These are phyloP conservation scores for Aspergillus sp. DNA, from an alignment of 2,329 filamentous ascomycete genomes.

Conservation along the genomic window DNA sequence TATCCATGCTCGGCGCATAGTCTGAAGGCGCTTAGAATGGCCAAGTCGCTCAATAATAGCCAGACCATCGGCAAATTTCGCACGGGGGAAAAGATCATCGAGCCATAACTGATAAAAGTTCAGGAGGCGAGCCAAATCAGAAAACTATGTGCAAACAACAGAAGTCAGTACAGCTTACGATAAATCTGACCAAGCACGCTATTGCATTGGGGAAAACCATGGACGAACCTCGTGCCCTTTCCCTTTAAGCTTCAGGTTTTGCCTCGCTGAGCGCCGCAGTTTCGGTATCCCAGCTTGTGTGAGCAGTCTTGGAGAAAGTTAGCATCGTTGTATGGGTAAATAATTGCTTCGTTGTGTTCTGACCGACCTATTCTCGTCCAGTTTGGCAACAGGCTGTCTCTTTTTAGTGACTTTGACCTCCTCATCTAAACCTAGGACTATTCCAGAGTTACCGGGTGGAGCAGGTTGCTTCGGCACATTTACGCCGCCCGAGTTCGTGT, in stretches of 20 bases:
- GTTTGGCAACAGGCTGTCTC: slow-evolving; percentile 74
- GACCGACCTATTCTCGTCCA: slow-evolving; percentile 73
- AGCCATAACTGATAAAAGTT: slow-evolving; percentile 96
- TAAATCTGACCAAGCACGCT: neutral
- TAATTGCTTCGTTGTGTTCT: neutral
- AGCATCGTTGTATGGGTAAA: neutral
- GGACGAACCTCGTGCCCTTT: slow-evolving; percentile 80
- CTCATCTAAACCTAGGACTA: slow-evolving; percentile 75
- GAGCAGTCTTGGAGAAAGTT: slow-evolving; percentile 61
- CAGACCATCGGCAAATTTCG: slow-evolving; percentile 87
- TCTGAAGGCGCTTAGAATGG: slow-evolving; percentile 75
- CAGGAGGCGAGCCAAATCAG: slow-evolving; percentile 76
- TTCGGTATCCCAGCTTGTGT: slow-evolving; percentile 81
- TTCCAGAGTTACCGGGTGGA: slow-evolving; percentile 48
- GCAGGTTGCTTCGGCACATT: slow-evolving; percentile 22
- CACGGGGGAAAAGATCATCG: slow-evolving; percentile 91
- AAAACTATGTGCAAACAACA: slow-evolving; percentile 58
- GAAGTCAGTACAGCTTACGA: neutral
- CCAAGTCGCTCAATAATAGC: slow-evolving; percentile 90
- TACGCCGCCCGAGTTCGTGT: slow-evolving; percentile 17
- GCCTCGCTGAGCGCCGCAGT: slow-evolving; percentile 68
- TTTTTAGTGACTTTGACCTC: slow-evolving; percentile 81
- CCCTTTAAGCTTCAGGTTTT: slow-evolving; percentile 76
- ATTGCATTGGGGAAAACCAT: neutral
- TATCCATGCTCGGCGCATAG: slow-evolving; percentile 79